A percentile compares a stretch with the other conserved stretches of the same genome.
Evolutionary conservation across 192 early-diverging fungal species (phyloP).

Genomic region (Coemansia sp.): DNA sequence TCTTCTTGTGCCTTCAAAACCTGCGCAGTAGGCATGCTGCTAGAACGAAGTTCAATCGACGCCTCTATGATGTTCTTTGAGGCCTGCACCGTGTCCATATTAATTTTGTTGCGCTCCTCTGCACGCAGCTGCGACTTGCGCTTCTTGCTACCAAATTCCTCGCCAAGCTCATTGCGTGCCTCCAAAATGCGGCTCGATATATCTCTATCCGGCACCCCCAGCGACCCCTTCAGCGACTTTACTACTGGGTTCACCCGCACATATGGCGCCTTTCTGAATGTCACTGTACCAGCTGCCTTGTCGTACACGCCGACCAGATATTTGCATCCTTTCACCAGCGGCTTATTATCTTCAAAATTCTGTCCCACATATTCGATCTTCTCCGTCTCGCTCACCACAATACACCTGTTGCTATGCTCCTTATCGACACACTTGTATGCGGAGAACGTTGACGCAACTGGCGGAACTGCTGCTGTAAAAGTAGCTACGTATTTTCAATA

Average conservation of each 20-base stretch:
- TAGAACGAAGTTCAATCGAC: slow-evolving; percentile 66
- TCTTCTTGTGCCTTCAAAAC: slow-evolving; percentile 58
- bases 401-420: slow-evolving; percentile 20
- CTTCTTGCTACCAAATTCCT: slow-evolving; percentile 93
- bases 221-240: slow-evolving; percentile 64
- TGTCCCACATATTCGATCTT: slow-evolving; percentile 75
- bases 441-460: slow-evolving; percentile 38
- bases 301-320: slow-evolving; percentile 83
- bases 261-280: slow-evolving; percentile 64
- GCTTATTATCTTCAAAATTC: slow-evolving; percentile 61
- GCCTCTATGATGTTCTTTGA: slow-evolving; percentile 66
- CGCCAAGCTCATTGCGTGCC: slow-evolving; percentile 79
- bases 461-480: slow-evolving; percentile 37
- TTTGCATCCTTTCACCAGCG: slow-evolving; percentile 42
- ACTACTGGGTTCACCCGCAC: slow-evolving; percentile 65
- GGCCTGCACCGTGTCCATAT: slow-evolving; percentile 64
- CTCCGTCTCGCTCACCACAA: slow-evolving; percentile 66
- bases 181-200: slow-evolving; percentile 51
- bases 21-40: slow-evolving; percentile 60
- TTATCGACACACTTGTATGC: slow-evolving; percentile 33
- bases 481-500: slow-evolving; percentile 19
- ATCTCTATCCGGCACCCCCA: slow-evolving; percentile 49
- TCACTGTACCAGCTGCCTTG: slow-evolving; percentile 66
- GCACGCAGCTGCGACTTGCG: slow-evolving; percentile 75
- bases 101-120: slow-evolving; percentile 83